Base-by-base conservation (phyloP, 768 basidiomycete genomes). In the Crucibulum laeve region DNA sequence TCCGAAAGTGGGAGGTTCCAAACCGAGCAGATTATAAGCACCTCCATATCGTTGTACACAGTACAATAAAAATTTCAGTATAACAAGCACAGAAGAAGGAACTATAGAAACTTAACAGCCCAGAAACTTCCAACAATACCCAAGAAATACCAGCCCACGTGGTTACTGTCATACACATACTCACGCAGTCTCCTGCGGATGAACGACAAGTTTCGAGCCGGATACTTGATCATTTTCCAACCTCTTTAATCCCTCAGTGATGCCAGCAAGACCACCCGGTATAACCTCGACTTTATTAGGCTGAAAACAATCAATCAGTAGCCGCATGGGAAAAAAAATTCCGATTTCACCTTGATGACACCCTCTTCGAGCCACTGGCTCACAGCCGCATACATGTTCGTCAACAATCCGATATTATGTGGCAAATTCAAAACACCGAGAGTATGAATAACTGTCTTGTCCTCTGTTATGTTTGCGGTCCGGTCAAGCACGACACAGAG, bases 211-310 rank as follows among this genome's bases (percentile, higher is more conserved):
- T 54, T 78, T 77, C 28, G 60, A 53, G 4, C 67, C 71, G 32
- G 71, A 72, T 25, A 75, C 65, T 52, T 66, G 54, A 26, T 68
- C 60, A 2, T 58, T 57, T 45, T 62, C 56, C 52, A 77, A 52
- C 34, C 66, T 57, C 55, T 62, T 58, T 36, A 78, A 51, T 17
- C 67, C 76, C n/a, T 59, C 53, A 18, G 55, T 53, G 40, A 77
- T 64, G 10, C 68, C 76, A 19, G 53, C 60, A 39, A 78, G 56
- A 14, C 76, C 76, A n/a, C 61, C 60, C 0, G 68, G 61, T n/a
- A 78, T 38, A 17, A 65, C 50, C 42, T 74, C 71, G 4, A 70
- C 58, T 21, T 53, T 54, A 53, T 74, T 72, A 6, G 76, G 74
- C 75, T 77, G 19, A 11, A 7, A 8, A 36, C n/a, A 36, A 36